Evolutionary conservation across 2,329 filamentous ascomycete species (phyloP).

Genomic region (Penicillium fuscoglaucum): DNA sequence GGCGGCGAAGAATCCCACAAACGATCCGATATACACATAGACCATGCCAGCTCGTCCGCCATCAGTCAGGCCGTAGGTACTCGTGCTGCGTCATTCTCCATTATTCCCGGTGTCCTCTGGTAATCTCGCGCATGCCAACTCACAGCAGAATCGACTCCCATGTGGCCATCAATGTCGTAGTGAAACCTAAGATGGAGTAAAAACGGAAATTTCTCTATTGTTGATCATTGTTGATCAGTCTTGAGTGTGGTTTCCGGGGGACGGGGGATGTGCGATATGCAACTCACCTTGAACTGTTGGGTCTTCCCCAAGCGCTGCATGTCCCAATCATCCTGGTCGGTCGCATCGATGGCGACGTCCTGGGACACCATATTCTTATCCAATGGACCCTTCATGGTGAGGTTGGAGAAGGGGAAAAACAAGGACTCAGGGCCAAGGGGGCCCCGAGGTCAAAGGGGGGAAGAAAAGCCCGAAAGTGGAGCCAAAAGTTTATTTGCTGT

Average conservation of each 20-base stretch:
- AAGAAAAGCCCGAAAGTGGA: no score
- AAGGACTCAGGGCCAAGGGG: neutral
- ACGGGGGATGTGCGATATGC: neutral
- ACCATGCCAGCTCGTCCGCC: conserved; percentile 40
- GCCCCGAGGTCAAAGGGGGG: no score
- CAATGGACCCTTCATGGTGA: neutral
- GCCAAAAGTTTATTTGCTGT: no score
- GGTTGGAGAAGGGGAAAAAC: neutral
- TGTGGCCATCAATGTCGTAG: conserved; percentile 42
- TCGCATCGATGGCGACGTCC: conserved; percentile 18
- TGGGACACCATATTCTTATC: conserved; percentile 22
- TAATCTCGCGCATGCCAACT: conserved; percentile 13
- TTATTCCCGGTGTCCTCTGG: conserved; percentile 4
- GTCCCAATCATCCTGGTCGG: conserved; percentile 33
- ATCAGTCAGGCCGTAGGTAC: conserved; percentile 32
- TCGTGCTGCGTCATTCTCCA: conserved; percentile 20
- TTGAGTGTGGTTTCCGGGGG: neutral
- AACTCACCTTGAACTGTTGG: conserved; percentile 48
- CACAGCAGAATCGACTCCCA: conserved; percentile 45
- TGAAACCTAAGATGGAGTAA: conserved; percentile 43
- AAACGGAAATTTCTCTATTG: conserved; percentile 43
- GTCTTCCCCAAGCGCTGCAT: conserved; percentile 54
- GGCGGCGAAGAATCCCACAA: conserved; percentile 41
- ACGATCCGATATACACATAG: conserved; percentile 39
- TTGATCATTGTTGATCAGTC: conserved; percentile 20